These are phyloP conservation scores for Hortiboletus rubellus DNA, from an alignment of 1,284 basidiomycete genomes.

Conservation along the genomic window DNA sequence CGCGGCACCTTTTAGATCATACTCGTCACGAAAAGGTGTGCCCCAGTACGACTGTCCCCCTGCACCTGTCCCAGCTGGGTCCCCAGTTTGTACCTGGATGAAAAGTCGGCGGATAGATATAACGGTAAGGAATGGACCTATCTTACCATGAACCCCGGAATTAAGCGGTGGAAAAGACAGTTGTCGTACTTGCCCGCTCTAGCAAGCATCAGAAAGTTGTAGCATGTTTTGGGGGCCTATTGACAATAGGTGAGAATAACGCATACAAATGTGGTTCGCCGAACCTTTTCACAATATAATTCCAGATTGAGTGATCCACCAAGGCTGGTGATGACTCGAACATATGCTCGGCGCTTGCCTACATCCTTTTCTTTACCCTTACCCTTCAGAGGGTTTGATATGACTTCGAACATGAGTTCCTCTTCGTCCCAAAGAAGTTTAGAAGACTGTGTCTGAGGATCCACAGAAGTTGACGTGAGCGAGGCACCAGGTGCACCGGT, in stretches of 20 bases:
- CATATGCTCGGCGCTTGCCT: constrained; percentile 86
- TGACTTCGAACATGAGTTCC: constrained; percentile 91
- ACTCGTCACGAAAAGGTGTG: constrained; percentile 92
- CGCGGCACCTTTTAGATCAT: constrained; percentile 80
- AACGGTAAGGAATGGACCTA: background rate
- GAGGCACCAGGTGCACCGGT: constrained; percentile 91
- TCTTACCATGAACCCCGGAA: constrained; percentile 95
- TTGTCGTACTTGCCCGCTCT: constrained; percentile 88
- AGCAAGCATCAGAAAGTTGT: constrained; percentile 95
- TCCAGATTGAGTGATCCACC: constrained; percentile 90
- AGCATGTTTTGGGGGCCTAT: constrained; percentile 95
- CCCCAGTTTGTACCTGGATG: constrained; percentile 86
- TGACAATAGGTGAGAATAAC: background rate
- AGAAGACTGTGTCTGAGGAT: constrained; percentile 75
- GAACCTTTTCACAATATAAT: constrained; percentile 85
- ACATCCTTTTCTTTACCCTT: constrained; percentile 92
- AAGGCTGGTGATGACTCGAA: constrained; percentile 87
- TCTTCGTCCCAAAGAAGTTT: constrained; percentile 91
- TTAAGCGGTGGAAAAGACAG: constrained; percentile 88
- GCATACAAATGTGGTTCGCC: background rate
- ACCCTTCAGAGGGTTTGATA: constrained; percentile 72
- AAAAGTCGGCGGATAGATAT: background rate
- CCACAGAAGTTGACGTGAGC: constrained; percentile 89
- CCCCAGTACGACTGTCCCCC: constrained; percentile 97
- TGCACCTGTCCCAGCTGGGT: constrained; percentile 93